phyloP scores from a whole-genome alignment of 1,139 yeast genomes.

The Nadsonia commutata region DNA sequence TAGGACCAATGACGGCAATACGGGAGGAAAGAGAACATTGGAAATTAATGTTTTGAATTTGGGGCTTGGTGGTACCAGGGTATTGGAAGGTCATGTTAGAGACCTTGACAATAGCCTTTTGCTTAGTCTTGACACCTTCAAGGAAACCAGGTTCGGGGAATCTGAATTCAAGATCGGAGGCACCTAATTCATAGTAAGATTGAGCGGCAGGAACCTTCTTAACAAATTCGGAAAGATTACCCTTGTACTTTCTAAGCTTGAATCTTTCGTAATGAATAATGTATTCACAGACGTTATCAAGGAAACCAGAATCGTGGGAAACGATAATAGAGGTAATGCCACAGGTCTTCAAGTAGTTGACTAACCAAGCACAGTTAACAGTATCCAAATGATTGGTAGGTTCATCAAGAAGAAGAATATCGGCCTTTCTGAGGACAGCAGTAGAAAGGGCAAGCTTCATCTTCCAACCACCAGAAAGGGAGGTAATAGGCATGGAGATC shows the following conservation, averaged over 20 bases:
- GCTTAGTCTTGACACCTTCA: conserved; percentile 99
- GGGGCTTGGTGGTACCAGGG: conserved; percentile 97
- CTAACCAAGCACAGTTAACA: conserved; percentile 98
- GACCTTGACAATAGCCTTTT: conserved; percentile 98
- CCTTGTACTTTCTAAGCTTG: conserved; percentile 99
- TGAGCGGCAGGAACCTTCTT: conserved; percentile 98
- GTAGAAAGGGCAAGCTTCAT: conserved; percentile 99
- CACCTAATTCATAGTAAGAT: conserved; percentile 97
- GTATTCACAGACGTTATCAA: conserved; percentile 94
- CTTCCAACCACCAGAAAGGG: conserved; percentile 99
- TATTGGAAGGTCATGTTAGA: conserved; percentile 95
- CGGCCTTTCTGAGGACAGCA: conserved; percentile 98
- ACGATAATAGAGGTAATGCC: conserved; percentile 96
- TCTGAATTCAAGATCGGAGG: conserved; percentile 85
- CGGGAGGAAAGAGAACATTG: conserved; percentile 98
- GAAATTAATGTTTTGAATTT: conserved; percentile 79
- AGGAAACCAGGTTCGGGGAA: conserved; percentile 99
- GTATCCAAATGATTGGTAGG: conserved; percentile 99
- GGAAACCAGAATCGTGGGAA: conserved; percentile 99
- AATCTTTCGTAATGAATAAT: conserved; percentile 99
- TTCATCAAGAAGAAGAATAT: conserved; percentile 94
- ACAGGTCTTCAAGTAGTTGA: conserved; percentile 95
- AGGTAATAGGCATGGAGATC: conserved; percentile 84
- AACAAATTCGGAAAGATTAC: conserved; percentile 97
- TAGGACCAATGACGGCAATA: conserved; percentile 99